phyloP scores from a whole-genome alignment of 495 filamentous ascomycete genomes.

The Neurospora sp. region DNA sequence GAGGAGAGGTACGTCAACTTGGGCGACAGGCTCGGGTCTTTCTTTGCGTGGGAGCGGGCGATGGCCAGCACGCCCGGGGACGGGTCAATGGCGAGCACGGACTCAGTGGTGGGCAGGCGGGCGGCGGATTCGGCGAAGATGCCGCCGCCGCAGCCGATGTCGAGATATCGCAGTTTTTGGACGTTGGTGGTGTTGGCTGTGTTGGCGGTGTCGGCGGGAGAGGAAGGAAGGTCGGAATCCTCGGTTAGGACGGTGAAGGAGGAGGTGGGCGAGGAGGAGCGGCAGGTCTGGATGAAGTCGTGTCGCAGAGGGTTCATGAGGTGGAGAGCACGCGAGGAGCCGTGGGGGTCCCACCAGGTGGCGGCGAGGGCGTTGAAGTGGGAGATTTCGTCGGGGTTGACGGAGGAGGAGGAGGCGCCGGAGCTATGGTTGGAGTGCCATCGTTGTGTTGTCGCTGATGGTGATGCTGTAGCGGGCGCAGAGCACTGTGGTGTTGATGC shows the following conservation, averaged over 20 bases:
- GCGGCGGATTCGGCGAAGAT: conserved; percentile 93
- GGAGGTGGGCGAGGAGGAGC: conserved; percentile 25
- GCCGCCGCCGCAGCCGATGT: conserved; percentile 91
- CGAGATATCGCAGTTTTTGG: conserved; percentile 57
- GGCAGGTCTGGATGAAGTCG: conserved; percentile 74
- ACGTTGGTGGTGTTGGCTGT: conserved; percentile 11
- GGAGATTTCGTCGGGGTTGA: conserved; percentile 78
- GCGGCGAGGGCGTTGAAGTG: conserved; percentile 92
- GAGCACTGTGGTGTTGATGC: conserved; percentile 1
- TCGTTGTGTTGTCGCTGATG: neutral
- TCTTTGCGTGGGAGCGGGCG: conserved; percentile 61
- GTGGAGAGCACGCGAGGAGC: conserved; percentile 83
- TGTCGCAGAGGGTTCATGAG: conserved; percentile 97
- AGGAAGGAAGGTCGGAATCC: neutral
- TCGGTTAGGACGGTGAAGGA: neutral
- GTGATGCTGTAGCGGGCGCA: neutral
- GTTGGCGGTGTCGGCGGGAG: conserved; percentile 12
- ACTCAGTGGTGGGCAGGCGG: conserved; percentile 52
- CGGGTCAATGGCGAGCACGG: conserved; percentile 79
- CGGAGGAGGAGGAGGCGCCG: conserved; percentile 36
- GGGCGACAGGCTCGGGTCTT: conserved; percentile 50
- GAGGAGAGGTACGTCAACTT: conserved; percentile 61
- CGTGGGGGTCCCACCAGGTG: conserved; percentile 96
- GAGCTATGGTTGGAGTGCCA: neutral
- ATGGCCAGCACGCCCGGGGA: conserved; percentile 67